These are phyloP conservation scores for Urtica urens DNA, from an alignment of 306 rosid genomes.

Conservation along the genomic window DNA sequence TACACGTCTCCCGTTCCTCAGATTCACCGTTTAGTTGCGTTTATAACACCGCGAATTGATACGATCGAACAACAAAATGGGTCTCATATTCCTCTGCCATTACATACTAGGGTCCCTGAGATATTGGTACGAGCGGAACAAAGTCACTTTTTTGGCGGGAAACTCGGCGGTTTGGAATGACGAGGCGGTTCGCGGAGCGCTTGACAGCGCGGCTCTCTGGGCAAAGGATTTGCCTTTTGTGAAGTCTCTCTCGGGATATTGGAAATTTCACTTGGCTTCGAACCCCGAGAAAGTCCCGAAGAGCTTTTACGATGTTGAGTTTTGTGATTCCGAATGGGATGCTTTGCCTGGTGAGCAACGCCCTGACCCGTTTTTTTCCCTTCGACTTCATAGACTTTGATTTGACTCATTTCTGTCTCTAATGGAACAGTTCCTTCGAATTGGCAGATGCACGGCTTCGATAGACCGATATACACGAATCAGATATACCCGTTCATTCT, in stretches of 20 bases:
- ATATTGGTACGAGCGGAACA: slow-evolving; percentile 72
- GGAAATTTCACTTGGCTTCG: slow-evolving; percentile 74
- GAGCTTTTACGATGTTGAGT: slow-evolving; percentile 42
- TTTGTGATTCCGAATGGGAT: slow-evolving; percentile 63
- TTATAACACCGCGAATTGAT: too few relatives aligned
- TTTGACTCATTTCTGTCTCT: slow-evolving; percentile 20
- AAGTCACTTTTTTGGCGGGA: slow-evolving; percentile 58
- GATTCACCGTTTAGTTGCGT: not conserved
- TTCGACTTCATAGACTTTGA: not conserved
- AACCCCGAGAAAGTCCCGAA: slow-evolving; percentile 55
- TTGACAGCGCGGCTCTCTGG: slow-evolving; percentile 74
- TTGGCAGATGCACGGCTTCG: slow-evolving; percentile 95
- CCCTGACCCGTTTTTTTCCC: not conserved
- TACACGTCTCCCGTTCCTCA: not conserved
- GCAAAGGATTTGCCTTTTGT: slow-evolving; percentile 69
- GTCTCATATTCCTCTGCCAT: slow-evolving; percentile 1
- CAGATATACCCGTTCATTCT: slow-evolving; percentile 65
- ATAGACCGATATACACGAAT: slow-evolving; percentile 81
- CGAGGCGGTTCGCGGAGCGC: slow-evolving; percentile 65
- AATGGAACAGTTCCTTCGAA: slow-evolving; percentile 87
- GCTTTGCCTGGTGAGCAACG: slow-evolving; percentile 57
- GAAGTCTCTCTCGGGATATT: slow-evolving; percentile 73
- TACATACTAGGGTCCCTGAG: slow-evolving; percentile 55
- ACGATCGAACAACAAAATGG: too few relatives aligned
- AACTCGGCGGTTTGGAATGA: slow-evolving; percentile 79